Base-by-base conservation (phyloP, 352 stramenopile genomes). In the Phytopythium cucurbitacearum region DNA sequence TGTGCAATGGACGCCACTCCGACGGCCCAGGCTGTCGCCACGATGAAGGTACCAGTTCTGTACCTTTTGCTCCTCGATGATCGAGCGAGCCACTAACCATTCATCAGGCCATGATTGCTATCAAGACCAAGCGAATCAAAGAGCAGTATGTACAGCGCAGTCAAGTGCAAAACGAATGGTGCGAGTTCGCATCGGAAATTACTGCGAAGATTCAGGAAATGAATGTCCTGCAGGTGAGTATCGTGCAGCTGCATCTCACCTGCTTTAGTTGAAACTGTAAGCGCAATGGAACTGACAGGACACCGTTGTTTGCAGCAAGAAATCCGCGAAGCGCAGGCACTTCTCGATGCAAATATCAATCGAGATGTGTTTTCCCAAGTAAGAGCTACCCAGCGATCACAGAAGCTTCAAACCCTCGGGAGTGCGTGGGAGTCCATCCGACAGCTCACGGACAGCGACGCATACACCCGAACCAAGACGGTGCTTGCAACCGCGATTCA, bases 81-180 rank as follows among this genome's bases (percentile, higher is more conserved):
- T 28, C 21, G 21, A 28, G 2, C 21, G 56, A n/a, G 41, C 41
- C n/a, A 56, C 64, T 34, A 52, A 65, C 15, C n/a, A 66, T 3
- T 36, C 59, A 13, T 10, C 9, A 80, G 73, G 60, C 69, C 0
- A 60, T 65, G 8, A 78, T 85, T 33, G 74, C 71, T 1, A 67
- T 69, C 40, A 79, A 79, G 44, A 75, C 64, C 6, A 49, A 76
- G 12, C 46, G 46, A 16, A 54, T 85, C 21, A 73, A 82, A 44
- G 51, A 71, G 13, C 53, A 73, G 40, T 79, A 65, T 37, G 44
- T 72, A 34, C 51, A 62, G 16, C 61, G 67, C 37, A 69, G 66
- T 12, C 53, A 53, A 38, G 53, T 79, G 6, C 74, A 85, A 51
- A 69, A 80, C 40, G 56, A 66, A 34, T 85, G 74, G 74, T 48